Evolutionary conservation across 2,329 filamentous ascomycete genomes (phyloP), one percentile per base, ranked within the genome.

Genomic region (Huntiella savannae): DNA sequence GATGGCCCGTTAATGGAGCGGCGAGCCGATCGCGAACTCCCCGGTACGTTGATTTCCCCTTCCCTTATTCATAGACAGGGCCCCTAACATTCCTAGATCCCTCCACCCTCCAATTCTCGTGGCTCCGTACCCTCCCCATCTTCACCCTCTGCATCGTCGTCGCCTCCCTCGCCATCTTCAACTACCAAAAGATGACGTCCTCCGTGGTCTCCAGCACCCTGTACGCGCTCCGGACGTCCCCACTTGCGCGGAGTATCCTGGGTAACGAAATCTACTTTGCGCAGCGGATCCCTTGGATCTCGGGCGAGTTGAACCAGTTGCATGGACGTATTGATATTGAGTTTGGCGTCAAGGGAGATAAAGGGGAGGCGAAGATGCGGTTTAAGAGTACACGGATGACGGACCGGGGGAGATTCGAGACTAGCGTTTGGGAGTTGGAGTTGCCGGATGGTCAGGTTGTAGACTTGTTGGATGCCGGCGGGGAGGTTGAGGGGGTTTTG

Each of bases 141-240:
- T 96, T 96, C 70, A 59, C 80, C 45, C 62, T 73, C 52, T 67
- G 84, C 52, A 75, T 94, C 54, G 72, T 74, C 42, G 68, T 71
- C 47, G 80, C 79, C 53, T 78, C 79, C 53, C 66, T 92, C 50
- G 84, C 81, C 54, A 95, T 98, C 62, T 96, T 98, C 80, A 98
- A 98, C 72, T 96, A 98, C 73, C 88, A 98, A 62, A 95, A 95
- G 62, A 76, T 79, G 48, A 85, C 82, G n/a, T 85, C 78, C 19
- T 82, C 82, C 46, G 74, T 88, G 28, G 82, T 95, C n/a, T 77
- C 77, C 47, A 84, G 82, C 47, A 91, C 86, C 4, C 73, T 98
- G 22, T 98, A 96, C 68, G 82, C 88, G 1, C 73, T 98, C 52
- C 82, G 91, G 52, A 92, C 83, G 2, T 85, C 80, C 48, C 65